phyloP scores from a whole-genome alignment of 2,329 filamentous ascomycete species.

The Xylariales sp. region DNA sequence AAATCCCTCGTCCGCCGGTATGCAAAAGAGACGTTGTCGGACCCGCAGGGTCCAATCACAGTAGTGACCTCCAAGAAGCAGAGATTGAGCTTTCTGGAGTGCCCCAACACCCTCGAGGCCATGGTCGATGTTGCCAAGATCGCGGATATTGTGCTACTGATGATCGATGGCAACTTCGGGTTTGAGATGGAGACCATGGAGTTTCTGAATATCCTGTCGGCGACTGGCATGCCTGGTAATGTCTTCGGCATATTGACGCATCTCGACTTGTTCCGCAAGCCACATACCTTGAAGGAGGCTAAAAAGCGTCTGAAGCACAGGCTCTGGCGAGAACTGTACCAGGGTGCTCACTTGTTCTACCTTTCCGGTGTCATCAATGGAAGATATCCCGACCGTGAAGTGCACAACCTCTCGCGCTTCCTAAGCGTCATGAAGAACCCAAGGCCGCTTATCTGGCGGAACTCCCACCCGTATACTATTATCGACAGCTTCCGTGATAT shows the following conservation, averaged over 20 bases:
- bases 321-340: slow-evolving; percentile 95
- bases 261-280: slow-evolving; percentile 91
- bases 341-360: slow-evolving; percentile 95
- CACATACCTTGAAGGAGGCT: slow-evolving; percentile 83
- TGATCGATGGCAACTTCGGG: slow-evolving; percentile 98
- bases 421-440: slow-evolving; percentile 99
- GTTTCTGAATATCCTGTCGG: slow-evolving; percentile 89
- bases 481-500: slow-evolving; percentile 94
- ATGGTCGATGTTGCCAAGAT: slow-evolving; percentile 98
- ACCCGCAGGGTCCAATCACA: slow-evolving; percentile 88
- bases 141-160: slow-evolving; percentile 91
- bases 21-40: slow-evolving; percentile 88
- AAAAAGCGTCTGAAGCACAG: slow-evolving; percentile 96
- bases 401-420: slow-evolving; percentile 93
- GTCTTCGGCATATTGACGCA: slow-evolving; percentile 97
- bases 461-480: slow-evolving; percentile 89
- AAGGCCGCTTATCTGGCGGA: slow-evolving; percentile 91
- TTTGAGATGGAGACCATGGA: slow-evolving; percentile 99
- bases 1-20: slow-evolving; percentile 93
- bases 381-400: slow-evolving; percentile 90
- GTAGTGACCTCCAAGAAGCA: slow-evolving; percentile 96
- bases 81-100: slow-evolving; percentile 92
- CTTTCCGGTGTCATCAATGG: slow-evolving; percentile 95
- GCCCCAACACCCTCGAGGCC: slow-evolving; percentile 89
- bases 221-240: slow-evolving; percentile 96